Conservation (phyloP, 2,329 filamentous ascomycete genomes). For the Diaporthe humulicola region DNA sequence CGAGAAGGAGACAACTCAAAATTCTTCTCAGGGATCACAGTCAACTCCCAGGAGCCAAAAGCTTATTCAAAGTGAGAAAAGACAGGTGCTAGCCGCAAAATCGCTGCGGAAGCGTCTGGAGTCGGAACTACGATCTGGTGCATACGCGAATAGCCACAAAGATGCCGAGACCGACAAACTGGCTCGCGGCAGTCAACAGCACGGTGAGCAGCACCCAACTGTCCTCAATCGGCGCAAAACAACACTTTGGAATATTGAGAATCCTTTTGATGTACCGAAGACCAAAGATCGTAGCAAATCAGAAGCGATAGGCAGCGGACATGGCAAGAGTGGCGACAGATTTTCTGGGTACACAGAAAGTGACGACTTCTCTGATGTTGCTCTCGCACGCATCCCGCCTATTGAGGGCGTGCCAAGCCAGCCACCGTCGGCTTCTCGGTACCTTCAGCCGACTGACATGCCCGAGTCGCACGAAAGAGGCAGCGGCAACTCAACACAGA, state of each 20-base stretch:
- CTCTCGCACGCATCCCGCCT: background rate
- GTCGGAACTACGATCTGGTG: conserved; percentile 1
- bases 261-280: conserved; percentile 17
- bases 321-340: background rate
- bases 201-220: no score
- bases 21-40: background rate
- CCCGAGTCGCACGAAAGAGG: background rate
- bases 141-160: background rate
- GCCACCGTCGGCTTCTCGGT: background rate
- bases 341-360: no score
- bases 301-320: background rate
- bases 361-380: background rate
- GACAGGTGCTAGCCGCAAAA: background rate
- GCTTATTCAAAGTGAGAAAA: background rate
- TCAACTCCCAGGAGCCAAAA: background rate
- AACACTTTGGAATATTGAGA: conserved; percentile 21
- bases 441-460: background rate
- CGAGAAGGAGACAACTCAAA: background rate
- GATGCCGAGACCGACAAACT: background rate
- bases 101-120: conserved; percentile 24
- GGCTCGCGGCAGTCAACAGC: background rate
- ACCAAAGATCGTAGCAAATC: background rate
- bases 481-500: background rate
- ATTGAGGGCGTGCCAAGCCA: background rate
- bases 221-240: background rate